Conservation (phyloP, 2,329 filamentous ascomycete species). For the Cladosporium sp. region DNA sequence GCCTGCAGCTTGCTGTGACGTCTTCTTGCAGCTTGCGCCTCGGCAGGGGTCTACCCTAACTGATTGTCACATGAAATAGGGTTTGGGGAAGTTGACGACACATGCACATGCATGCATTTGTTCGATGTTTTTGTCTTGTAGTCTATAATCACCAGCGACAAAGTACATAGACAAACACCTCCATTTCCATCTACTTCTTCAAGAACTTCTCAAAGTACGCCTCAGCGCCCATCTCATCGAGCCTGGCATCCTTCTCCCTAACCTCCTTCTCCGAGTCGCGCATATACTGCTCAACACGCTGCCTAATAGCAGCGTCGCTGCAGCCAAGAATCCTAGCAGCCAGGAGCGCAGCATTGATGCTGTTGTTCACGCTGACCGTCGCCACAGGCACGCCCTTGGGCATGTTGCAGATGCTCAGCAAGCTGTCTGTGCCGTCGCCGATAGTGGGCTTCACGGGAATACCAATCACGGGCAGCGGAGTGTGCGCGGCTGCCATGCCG, state of each 20-base stretch:
- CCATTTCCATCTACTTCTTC: conserved; percentile 25
- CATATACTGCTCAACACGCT: conserved; percentile 63
- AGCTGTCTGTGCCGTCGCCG: conserved; percentile 51
- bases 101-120: too few species aligned
- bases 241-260: conserved; percentile 58
- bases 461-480: conserved; percentile 52
- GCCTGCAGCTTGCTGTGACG: conserved; percentile 2
- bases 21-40: background rate
- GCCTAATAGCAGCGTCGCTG: conserved; percentile 56
- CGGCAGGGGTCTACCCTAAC: background rate
- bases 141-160: background rate
- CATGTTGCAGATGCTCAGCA: conserved; percentile 56
- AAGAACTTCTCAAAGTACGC: conserved; percentile 31
- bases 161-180: background rate
- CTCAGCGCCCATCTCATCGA: conserved; percentile 55
- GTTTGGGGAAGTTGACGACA: too few species aligned
- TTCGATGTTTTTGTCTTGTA: background rate
- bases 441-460: conserved; percentile 52
- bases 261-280: conserved; percentile 64
- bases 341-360: conserved; percentile 48
- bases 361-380: conserved; percentile 49
- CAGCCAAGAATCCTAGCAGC: conserved; percentile 47
- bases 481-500: conserved; percentile 54
- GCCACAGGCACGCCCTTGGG: conserved; percentile 47
- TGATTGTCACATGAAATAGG: background rate